Percentiles rank a stretch among this genome's conserved stretches.
Evolutionary conservation across 129 eudicot species (phyloP).

Genomic region (Gnaphalium uliginosum): DNA sequence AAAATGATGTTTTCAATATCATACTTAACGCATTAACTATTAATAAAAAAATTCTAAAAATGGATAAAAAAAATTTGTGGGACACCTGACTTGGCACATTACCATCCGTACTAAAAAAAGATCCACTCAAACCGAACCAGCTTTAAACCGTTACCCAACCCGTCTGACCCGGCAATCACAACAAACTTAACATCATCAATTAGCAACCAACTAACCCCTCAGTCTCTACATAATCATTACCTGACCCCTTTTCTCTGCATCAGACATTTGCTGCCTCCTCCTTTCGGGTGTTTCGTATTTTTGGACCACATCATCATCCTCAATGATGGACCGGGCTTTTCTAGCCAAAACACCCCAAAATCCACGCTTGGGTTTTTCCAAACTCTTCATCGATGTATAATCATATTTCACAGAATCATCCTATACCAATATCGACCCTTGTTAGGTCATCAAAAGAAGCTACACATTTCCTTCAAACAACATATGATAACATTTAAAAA

Average conservation of each 20-base stretch:
- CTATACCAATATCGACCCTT: constrained; percentile 19
- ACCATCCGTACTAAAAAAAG: too few relatives aligned
- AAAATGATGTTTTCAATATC: background rate
- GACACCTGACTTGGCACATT: too few relatives aligned
- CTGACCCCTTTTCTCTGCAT: constrained; percentile 48
- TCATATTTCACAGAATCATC: constrained; percentile 46
- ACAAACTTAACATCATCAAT: constrained; percentile 10
- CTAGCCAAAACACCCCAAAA: constrained; percentile 84
- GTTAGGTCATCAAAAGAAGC: constrained; percentile 7
- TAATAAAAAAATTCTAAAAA: too few relatives aligned
- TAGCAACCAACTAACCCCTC: background rate
- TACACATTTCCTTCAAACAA: background rate
- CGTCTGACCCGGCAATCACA: background rate
- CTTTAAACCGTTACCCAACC: background rate
- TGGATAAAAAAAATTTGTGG: too few relatives aligned
- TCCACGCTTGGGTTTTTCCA: constrained; percentile 54
- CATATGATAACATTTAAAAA: background rate
- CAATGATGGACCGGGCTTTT: constrained; percentile 68
- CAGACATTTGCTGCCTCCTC: constrained; percentile 40
- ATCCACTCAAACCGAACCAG: background rate
- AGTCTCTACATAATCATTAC: constrained; percentile 16
- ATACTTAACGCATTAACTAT: background rate
- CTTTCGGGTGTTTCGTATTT: constrained; percentile 42
- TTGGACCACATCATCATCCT: constrained; percentile 58
- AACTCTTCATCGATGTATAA: constrained; percentile 45